A percentile compares a stretch with the other conserved stretches of the same genome.
Evolutionary conservation across 2,329 filamentous ascomycete genomes (phyloP).

Genomic region (Paradendryphiella salina): DNA sequence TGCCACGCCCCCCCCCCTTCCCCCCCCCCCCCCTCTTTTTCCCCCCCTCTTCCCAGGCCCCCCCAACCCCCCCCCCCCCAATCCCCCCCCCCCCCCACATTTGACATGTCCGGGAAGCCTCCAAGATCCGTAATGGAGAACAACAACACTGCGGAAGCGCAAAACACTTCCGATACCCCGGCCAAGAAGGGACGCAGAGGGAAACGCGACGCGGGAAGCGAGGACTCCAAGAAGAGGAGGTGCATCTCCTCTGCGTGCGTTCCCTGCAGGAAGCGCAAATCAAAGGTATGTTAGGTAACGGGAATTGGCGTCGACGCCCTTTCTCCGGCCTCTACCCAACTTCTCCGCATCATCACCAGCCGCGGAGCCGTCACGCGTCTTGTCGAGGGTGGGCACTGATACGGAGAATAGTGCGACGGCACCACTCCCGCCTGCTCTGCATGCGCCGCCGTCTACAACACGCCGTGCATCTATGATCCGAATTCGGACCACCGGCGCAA

Average conservation of each 20-base stretch:
- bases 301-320: conserved; percentile 7
- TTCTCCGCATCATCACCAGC: conserved; percentile 12
- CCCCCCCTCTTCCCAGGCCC: too few species aligned
- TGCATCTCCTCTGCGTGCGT: conserved; percentile 49
- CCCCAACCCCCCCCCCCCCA: too few species aligned
- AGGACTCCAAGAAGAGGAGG: conserved; percentile 50
- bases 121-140: conserved; percentile 17
- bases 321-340: conserved; percentile 13
- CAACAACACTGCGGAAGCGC: conserved; percentile 12
- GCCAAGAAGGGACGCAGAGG: conserved; percentile 41
- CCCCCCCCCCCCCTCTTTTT: too few species aligned
- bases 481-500: conserved; percentile 95
- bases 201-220: conserved; percentile 46
- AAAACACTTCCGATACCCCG: conserved; percentile 16
- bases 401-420: conserved; percentile 70
- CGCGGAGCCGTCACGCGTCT: conserved; percentile 9
- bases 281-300: conserved; percentile 41
- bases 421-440: conserved; percentile 60
- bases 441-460: conserved; percentile 91
- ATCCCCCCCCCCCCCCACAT: conserved; percentile 21
- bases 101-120: conserved; percentile 12
- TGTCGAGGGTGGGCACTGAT: conserved; percentile 15
- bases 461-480: conserved; percentile 90
- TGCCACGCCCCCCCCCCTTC: too few species aligned
- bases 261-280: conserved; percentile 48